Conservation (phyloP, 306 rosid genomes). For the Rosa rugosa region DNA sequence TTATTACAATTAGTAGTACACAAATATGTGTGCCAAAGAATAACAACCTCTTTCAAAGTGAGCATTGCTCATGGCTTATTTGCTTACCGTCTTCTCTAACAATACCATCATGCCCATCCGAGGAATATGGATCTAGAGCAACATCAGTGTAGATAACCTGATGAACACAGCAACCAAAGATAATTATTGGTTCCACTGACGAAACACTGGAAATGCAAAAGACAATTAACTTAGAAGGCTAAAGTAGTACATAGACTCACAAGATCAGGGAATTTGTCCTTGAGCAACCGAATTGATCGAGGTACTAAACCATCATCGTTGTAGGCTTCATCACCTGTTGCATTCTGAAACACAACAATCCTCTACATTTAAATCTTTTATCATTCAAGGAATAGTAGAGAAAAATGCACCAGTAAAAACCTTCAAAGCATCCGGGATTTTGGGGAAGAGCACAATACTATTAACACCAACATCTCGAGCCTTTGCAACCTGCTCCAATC, state of each 20-base stretch:
- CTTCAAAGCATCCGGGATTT: slow-evolving; percentile 94
- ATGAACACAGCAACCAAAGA: slow-evolving; percentile 13
- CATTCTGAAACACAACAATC: slow-evolving; percentile 45
- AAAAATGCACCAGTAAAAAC: slow-evolving; percentile 38
- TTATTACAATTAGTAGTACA: slow-evolving; percentile 29
- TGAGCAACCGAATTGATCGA: slow-evolving; percentile 80
- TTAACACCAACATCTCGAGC: slow-evolving; percentile 93
- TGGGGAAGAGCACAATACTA: slow-evolving; percentile 85
- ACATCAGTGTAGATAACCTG: slow-evolving; percentile 94
- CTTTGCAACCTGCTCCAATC: slow-evolving; percentile 69
- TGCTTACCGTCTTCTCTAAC: slow-evolving; percentile 92
- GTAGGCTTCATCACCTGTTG: slow-evolving; percentile 92
- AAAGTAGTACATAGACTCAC: slow-evolving; percentile 48
- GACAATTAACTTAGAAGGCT: slow-evolving; percentile 11
- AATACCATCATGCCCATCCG: slow-evolving; percentile 97
- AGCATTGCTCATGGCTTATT: slow-evolving; percentile 18
- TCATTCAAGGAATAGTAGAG: neutral
- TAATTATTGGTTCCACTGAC: slow-evolving; percentile 21
- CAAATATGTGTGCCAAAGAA: slow-evolving; percentile 7
- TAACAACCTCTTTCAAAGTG: slow-evolving; percentile 22
- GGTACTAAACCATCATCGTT: slow-evolving; percentile 89
- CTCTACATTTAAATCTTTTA: slow-evolving; percentile 11
- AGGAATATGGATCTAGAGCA: slow-evolving; percentile 95
- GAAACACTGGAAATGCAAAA: slow-evolving; percentile 5
- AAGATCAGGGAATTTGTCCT: slow-evolving; percentile 91